Conservation (phyloP, 192 early-diverging fungal species). For the Rhizophagus sp. region DNA sequence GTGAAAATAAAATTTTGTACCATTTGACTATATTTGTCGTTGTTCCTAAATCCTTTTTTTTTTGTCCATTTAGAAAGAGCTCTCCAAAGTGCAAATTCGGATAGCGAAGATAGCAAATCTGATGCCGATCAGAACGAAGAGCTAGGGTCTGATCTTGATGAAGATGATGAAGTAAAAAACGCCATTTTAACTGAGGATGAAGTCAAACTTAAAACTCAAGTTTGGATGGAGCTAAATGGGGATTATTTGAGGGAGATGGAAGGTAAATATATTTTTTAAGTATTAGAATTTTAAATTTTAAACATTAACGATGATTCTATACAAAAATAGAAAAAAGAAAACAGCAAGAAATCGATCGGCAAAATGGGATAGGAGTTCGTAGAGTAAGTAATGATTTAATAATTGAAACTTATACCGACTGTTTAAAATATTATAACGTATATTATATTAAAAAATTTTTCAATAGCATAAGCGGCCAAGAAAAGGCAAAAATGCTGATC, state of each 20-base stretch:
- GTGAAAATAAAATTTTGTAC: neutral
- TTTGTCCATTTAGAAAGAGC: neutral
- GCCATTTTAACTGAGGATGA: slow-evolving; percentile 76
- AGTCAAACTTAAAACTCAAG: slow-evolving; percentile 70
- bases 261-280: slow-evolving; percentile 15
- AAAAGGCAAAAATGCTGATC: slow-evolving; percentile 39
- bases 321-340: slow-evolving; percentile 12
- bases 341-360: slow-evolving; percentile 24
- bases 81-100: slow-evolving; percentile 21
- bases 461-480: slow-evolving; percentile 34
- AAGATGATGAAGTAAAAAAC: slow-evolving; percentile 74
- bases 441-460: neutral
- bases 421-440: neutral
- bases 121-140: slow-evolving; percentile 11
- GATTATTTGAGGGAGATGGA: slow-evolving; percentile 73
- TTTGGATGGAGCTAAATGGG: slow-evolving; percentile 89
- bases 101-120: neutral
- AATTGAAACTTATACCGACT: neutral
- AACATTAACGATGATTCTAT: neutral
- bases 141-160: slow-evolving; percentile 52
- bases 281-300: neutral
- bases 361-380: slow-evolving; percentile 38
- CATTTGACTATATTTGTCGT: neutral
- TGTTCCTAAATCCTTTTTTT: neutral
- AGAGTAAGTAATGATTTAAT: slow-evolving; percentile 9